Percentiles rank a stretch among this genome's conserved stretches.
Evolutionary conservation across 2,329 filamentous ascomycete species (phyloP).

Genomic region (Xylariomycetidae sp.): DNA sequence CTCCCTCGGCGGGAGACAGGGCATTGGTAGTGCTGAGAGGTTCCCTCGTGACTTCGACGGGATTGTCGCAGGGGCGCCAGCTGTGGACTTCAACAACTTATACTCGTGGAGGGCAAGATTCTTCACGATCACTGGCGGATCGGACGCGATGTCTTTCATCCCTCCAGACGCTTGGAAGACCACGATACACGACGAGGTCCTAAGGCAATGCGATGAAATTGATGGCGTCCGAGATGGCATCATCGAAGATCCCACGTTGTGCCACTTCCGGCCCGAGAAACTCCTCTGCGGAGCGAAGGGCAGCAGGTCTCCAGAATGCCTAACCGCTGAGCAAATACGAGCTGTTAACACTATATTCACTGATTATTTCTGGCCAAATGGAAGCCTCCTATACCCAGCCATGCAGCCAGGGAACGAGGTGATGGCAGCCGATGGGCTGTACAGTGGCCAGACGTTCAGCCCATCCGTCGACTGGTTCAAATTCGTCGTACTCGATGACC

Average conservation of each 20-base stretch:
- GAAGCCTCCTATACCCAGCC: slow-evolving; percentile 41
- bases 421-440: slow-evolving; percentile 30
- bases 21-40: slow-evolving; percentile 44
- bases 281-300: slow-evolving; percentile 24
- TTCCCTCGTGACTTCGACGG: slow-evolving; percentile 54
- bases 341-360: slow-evolving; percentile 37
- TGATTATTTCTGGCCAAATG: slow-evolving; percentile 35
- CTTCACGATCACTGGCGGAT: slow-evolving; percentile 33
- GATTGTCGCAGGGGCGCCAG: slow-evolving; percentile 43
- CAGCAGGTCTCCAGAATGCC: slow-evolving; percentile 28
- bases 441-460: slow-evolving; percentile 32
- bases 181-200: slow-evolving; percentile 24
- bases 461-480: slow-evolving; percentile 41
- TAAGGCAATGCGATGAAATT: slow-evolving; percentile 34
- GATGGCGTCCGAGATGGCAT: slow-evolving; percentile 35
- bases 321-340: slow-evolving; percentile 35
- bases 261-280: slow-evolving; percentile 28
- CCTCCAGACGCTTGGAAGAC: slow-evolving; percentile 20
- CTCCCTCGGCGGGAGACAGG: slow-evolving; percentile 54
- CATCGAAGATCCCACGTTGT: slow-evolving; percentile 31
- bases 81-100: slow-evolving; percentile 30
- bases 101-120: slow-evolving; percentile 35
- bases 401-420: slow-evolving; percentile 41
- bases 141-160: slow-evolving; percentile 22
- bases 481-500: slow-evolving; percentile 39